A percentile compares a stretch with the other conserved stretches of the same genome.
phyloP scores from a whole-genome alignment of 768 basidiomycete species.

The Pleurotus giganteus region DNA sequence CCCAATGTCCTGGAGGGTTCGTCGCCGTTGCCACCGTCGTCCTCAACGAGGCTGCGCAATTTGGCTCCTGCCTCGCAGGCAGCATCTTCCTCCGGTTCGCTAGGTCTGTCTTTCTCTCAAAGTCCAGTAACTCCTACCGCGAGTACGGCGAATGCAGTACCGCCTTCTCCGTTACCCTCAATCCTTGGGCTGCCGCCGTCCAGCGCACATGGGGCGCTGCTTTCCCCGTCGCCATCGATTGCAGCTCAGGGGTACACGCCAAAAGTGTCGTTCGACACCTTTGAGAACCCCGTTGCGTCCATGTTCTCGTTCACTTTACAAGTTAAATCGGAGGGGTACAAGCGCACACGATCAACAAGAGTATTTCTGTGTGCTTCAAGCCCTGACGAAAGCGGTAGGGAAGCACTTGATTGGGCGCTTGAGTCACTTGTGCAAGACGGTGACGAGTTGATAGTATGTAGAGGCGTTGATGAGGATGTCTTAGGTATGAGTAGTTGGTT shows the following conservation, averaged over 20 bases:
- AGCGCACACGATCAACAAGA: constrained; percentile 70
- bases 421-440: constrained; percentile 82
- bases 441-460: constrained; percentile 89
- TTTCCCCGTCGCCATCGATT: constrained; percentile 14
- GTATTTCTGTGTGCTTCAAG: constrained; percentile 90
- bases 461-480: constrained; percentile 87
- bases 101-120: constrained; percentile 1
- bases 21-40: neutral
- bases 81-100: neutral
- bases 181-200: constrained; percentile 13
- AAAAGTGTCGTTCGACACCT: constrained; percentile 86
- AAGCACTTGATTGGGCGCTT: constrained; percentile 92
- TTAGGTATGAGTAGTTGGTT: constrained; percentile 48
- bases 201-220: constrained; percentile 6
- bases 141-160: neutral
- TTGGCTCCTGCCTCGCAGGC: neutral
- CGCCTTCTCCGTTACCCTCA: constrained; percentile 10
- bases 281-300: constrained; percentile 74
- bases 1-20: constrained; percentile 1
- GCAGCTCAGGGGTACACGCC: constrained; percentile 45
- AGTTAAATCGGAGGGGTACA: constrained; percentile 82
- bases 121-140: constrained; percentile 6
- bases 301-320: constrained; percentile 89
- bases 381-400: constrained; percentile 81
- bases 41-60: constrained; percentile 2